Base-by-base conservation (phyloP, 1,284 basidiomycete genomes). In the Marasmius fiardii region DNA sequence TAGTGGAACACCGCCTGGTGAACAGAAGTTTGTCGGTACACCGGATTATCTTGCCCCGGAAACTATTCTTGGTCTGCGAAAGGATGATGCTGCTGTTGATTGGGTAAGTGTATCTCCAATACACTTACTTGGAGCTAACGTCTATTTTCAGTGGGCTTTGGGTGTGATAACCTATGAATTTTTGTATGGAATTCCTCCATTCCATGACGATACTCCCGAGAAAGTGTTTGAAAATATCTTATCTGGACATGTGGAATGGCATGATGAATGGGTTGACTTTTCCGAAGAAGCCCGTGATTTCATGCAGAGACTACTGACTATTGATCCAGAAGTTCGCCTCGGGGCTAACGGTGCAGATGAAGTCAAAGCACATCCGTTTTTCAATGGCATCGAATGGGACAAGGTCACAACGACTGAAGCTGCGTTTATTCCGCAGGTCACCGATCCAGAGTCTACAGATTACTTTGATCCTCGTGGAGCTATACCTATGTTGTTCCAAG, bases 141-240 rank as follows among this genome's bases (percentile, higher is more conserved):
- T 62, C 60, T 62, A 51, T 57, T 60, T 55, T 60, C 61, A 89
- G 88, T 99, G 97, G 97, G 97, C 97, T 14, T 81, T 99, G 34
- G 97, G 97, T 59, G 95, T 98, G 45, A 97, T 99, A 65, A 90
- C 95, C 26, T 99, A 99, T 74, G 96, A 99, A 76, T 99, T 99
- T 73, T 74, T 99, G 34, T 99, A 96, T 64, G 95, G 97, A 2
- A 85, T 95, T 39, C 97, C 97, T 31, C 97, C 97, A 0, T 99
- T 99, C 83, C 95, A 99, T 65, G 96, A 93, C 48, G 93, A 97
- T 58, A 92, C 92, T 8, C 95, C 96, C 0, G 94, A 98, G 69
- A 93, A 93, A 73, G 95, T 99, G 4, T 99, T 99, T 66, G 95
- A 98, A 74, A 99, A 98, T 69, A 98, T 99, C 65, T 80, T 99